phyloP scores from a whole-genome alignment of 2,329 filamentous ascomycete species.

The Trichoderma citrinoviride region DNA sequence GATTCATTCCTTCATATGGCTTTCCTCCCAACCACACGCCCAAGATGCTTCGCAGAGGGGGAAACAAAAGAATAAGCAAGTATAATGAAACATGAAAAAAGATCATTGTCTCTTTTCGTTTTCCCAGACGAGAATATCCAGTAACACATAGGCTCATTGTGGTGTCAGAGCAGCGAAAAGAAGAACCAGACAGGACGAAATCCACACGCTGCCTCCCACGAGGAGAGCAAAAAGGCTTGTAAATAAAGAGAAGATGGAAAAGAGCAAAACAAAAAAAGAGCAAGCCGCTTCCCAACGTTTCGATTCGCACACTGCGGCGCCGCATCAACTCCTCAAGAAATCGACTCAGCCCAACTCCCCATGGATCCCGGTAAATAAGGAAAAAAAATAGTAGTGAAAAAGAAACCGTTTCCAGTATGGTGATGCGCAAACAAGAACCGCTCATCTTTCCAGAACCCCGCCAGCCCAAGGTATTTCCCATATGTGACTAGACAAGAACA shows the following conservation, averaged over 20 bases:
- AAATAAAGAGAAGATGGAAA: constrained; percentile 20
- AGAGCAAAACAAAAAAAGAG: constrained; percentile 13
- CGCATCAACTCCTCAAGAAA: constrained; percentile 24
- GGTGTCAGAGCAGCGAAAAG: constrained; percentile 23
- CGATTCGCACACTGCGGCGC: constrained; percentile 33
- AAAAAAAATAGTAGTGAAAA: constrained; percentile 19
- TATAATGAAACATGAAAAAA: constrained; percentile 10
- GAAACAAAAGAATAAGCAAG: no score
- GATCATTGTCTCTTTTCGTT: constrained; percentile 12
- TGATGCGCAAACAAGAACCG: constrained; percentile 34
- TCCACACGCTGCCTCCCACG: constrained; percentile 18
- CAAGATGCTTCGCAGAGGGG: constrained; percentile 33
- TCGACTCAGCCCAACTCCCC: constrained; percentile 39
- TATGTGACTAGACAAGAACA: constrained; percentile 41
- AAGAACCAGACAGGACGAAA: constrained; percentile 21
- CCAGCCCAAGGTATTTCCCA: constrained; percentile 33
- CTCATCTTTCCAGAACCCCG: constrained; percentile 35
- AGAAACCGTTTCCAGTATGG: constrained; percentile 31
- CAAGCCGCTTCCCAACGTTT: constrained; percentile 32
- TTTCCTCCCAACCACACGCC: constrained; percentile 28
- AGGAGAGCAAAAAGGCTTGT: constrained; percentile 1
- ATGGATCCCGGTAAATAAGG: constrained; percentile 28
- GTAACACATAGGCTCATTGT: constrained; percentile 26
- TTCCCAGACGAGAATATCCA: constrained; percentile 31
- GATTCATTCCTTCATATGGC: constrained; percentile 35